phyloP scores from a whole-genome alignment of 2,329 filamentous ascomycete species.

The Tolypocladium pustulatum region DNA sequence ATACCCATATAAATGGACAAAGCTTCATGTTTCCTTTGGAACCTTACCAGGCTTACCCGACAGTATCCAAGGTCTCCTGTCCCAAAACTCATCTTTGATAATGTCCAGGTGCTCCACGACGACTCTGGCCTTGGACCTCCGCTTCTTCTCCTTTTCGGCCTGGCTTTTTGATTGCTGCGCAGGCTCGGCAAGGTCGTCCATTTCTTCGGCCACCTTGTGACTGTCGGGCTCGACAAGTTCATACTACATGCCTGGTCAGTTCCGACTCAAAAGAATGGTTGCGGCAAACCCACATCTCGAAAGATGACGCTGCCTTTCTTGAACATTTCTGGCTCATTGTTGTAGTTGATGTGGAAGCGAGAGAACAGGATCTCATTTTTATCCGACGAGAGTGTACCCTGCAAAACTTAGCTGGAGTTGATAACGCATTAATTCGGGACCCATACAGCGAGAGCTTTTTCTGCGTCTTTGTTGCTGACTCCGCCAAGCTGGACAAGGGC shows the following conservation, averaged over 20 bases:
- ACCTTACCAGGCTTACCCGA: slow-evolving; percentile 63
- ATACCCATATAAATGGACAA: slow-evolving; percentile 14
- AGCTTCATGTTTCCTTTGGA: slow-evolving; percentile 43
- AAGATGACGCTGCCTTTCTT: slow-evolving; percentile 90
- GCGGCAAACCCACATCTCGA: slow-evolving; percentile 50
- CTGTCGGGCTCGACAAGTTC: slow-evolving; percentile 53
- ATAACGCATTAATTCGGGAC: no score
- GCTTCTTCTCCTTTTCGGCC: slow-evolving; percentile 72
- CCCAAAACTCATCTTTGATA: slow-evolving; percentile 93
- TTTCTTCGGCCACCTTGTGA: slow-evolving; percentile 33
- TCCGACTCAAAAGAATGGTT: not conserved
- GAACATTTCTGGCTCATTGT: slow-evolving; percentile 86
- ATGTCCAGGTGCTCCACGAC: slow-evolving; percentile 83
- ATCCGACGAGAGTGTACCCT: slow-evolving; percentile 76
- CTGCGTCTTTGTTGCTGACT: slow-evolving; percentile 66
- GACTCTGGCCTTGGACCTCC: slow-evolving; percentile 67
- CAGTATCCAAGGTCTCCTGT: slow-evolving; percentile 71
- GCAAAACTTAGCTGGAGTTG: slow-evolving; percentile 4
- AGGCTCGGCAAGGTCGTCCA: slow-evolving; percentile 41
- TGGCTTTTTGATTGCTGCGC: slow-evolving; percentile 64
- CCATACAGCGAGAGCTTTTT: slow-evolving; percentile 63
- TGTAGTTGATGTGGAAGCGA: slow-evolving; percentile 89
- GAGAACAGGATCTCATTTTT: slow-evolving; percentile 96
- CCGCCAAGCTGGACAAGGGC: slow-evolving; percentile 69
- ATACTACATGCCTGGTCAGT: slow-evolving; percentile 42